A percentile compares a stretch with the other conserved stretches of the same genome.
Conservation (phyloP, 345 rosid genomes). For the Moringa oleifera region DNA sequence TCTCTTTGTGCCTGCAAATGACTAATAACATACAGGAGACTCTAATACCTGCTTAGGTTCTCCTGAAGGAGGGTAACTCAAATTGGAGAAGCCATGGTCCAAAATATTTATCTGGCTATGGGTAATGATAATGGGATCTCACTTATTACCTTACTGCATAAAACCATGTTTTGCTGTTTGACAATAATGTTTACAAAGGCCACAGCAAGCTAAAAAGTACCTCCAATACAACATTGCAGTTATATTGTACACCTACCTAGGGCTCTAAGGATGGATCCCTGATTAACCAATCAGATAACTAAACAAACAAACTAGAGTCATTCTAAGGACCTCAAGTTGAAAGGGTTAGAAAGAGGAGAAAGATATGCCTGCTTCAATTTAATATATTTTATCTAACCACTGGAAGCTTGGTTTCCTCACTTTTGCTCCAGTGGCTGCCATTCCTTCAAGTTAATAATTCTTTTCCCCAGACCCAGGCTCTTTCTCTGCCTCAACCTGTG, state of each 20-base stretch:
- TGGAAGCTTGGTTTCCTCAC: slow-evolving; percentile 21
- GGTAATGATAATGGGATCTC: not conserved
- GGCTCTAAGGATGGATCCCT: slow-evolving; percentile 15
- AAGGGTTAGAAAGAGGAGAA: slow-evolving; percentile 14
- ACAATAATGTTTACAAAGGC: slow-evolving; percentile 12
- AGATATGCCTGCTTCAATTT: slow-evolving; percentile 14
- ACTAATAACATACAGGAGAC: too few relatives aligned
- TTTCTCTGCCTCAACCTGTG: slow-evolving; percentile 2
- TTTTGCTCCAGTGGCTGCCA: slow-evolving; percentile 24
- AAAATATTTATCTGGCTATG: too few relatives aligned
- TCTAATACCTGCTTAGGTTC: too few relatives aligned
- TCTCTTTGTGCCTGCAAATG: too few relatives aligned
- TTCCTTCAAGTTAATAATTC: slow-evolving; percentile 24
- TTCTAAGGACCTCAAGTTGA: slow-evolving; percentile 9
- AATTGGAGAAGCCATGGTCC: too few relatives aligned
- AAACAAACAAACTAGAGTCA: too few relatives aligned
- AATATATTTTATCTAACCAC: slow-evolving; percentile 12
- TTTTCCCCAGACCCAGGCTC: not conserved
- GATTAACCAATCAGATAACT: slow-evolving; percentile 23
- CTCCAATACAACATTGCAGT: slow-evolving; percentile 13
- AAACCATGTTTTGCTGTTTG: slow-evolving; percentile 9
- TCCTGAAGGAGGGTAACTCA: too few relatives aligned
- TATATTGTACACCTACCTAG: slow-evolving; percentile 24
- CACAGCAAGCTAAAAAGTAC: slow-evolving; percentile 12
- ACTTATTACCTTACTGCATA: slow-evolving; percentile 14